These are phyloP conservation scores for Hippophae rhamnoides DNA, from an alignment of 306 rosid genomes.

Conservation along the genomic window DNA sequence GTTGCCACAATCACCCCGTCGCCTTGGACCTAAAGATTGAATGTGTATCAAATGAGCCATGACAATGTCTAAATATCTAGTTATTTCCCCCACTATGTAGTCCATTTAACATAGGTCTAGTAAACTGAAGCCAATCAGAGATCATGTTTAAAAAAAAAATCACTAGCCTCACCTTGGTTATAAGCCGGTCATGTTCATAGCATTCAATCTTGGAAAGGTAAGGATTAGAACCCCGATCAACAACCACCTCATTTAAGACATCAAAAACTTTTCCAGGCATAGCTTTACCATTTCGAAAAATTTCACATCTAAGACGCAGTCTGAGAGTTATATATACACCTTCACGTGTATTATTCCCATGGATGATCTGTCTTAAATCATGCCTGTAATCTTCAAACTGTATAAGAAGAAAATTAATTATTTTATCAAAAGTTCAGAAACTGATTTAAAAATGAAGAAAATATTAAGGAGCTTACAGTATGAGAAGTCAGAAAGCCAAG, in stretches of 20 bases:
- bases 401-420: slow-evolving; percentile 22
- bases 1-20: slow-evolving; percentile 98
- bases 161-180: slow-evolving; percentile 69
- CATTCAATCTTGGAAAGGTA: slow-evolving; percentile 96
- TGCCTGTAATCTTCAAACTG: slow-evolving; percentile 70
- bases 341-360: slow-evolving; percentile 68
- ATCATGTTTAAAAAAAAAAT: slow-evolving; percentile 5
- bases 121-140: not conserved
- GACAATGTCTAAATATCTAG: slow-evolving; percentile 8
- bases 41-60: slow-evolving; percentile 9
- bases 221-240: slow-evolving; percentile 98
- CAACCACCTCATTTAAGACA: slow-evolving; percentile 79
- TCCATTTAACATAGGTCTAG: too few relatives aligned
- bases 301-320: slow-evolving; percentile 93
- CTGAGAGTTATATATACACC: slow-evolving; percentile 96
- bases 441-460: slow-evolving; percentile 15
- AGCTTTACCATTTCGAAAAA: slow-evolving; percentile 81
- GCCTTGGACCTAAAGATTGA: slow-evolving; percentile 76
- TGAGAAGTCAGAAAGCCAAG: slow-evolving; percentile 97
- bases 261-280: slow-evolving; percentile 90
- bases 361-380: slow-evolving; percentile 74
- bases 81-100: too few relatives aligned
- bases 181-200: slow-evolving; percentile 84
- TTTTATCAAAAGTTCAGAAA: too few relatives aligned
- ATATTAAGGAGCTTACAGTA: slow-evolving; percentile 40